Evolutionary conservation across 208 protist species (phyloP).

Genomic region (Blechomonas ayalai): DNA sequence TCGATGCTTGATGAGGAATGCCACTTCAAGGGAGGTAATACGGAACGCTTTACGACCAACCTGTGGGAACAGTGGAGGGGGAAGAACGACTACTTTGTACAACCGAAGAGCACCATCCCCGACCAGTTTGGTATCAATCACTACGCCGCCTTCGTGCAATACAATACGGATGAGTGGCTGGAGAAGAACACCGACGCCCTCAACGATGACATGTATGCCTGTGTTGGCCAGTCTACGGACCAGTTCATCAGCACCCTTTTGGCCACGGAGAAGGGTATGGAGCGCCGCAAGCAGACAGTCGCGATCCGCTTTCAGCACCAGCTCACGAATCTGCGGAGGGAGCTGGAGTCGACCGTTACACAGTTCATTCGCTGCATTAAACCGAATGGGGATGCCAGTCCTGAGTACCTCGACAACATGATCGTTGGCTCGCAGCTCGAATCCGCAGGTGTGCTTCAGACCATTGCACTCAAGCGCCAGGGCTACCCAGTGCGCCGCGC

Average conservation of each 20-base stretch:
- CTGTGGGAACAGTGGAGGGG: conserved; percentile 50
- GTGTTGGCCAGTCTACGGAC: conserved; percentile 30
- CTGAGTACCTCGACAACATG: conserved; percentile 52
- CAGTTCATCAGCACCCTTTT: conserved; percentile 63
- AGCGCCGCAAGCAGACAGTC: conserved; percentile 72
- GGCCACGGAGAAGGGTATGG: conserved; percentile 18
- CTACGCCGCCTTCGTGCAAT: conserved; percentile 87
- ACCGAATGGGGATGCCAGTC: conserved; percentile 76
- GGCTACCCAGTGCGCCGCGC: conserved; percentile 81
- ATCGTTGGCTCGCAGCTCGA: conserved; percentile 85
- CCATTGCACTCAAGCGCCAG: conserved; percentile 85
- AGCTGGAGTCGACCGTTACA: conserved; percentile 85
- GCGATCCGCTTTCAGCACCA: conserved; percentile 76
- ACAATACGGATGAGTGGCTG: conserved; percentile 84
- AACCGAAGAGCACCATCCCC: conserved; percentile 75
- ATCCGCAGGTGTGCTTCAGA: conserved; percentile 88
- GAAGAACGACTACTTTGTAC: conserved; percentile 68
- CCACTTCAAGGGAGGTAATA: conserved; percentile 70
- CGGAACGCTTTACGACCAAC: conserved; percentile 67
- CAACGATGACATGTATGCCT: conserved; percentile 74
- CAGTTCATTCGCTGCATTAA: conserved; percentile 94
- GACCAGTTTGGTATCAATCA: conserved; percentile 88
- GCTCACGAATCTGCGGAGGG: conserved; percentile 53
- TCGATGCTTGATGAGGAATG: conserved; percentile 88
- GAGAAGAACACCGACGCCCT: conserved; percentile 90